phyloP scores from a whole-genome alignment of 1,284 basidiomycete species.

The Sutorius eximius region DNA sequence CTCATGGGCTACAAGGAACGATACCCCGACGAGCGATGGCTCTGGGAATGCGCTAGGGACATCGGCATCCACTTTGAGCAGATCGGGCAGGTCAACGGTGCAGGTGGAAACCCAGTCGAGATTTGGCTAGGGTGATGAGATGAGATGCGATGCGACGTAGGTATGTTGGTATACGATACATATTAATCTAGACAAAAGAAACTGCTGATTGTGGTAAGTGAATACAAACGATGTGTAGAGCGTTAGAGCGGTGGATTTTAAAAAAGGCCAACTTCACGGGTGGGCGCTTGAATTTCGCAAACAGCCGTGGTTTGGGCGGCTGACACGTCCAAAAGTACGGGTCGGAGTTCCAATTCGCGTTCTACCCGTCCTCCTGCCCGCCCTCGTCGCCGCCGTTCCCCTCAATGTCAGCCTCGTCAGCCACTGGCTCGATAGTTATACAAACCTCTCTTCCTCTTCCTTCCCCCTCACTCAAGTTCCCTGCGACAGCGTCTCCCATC shows the following conservation, averaged over 20 bases:
- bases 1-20: slow-evolving; percentile 84
- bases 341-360: too few relatives aligned
- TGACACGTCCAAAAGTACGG: too few relatives aligned
- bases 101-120: slow-evolving; percentile 63
- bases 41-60: slow-evolving; percentile 63
- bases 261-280: too few relatives aligned
- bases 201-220: neutral
- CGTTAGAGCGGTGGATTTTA: slow-evolving; percentile 70
- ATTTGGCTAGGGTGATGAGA: slow-evolving; percentile 58
- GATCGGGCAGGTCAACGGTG: slow-evolving; percentile 55
- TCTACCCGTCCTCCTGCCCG: too few relatives aligned
- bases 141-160: slow-evolving; percentile 2
- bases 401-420: too few relatives aligned
- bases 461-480: too few relatives aligned
- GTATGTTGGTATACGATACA: slow-evolving; percentile 13
- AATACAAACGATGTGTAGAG: slow-evolving; percentile 6
- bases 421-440: too few relatives aligned
- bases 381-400: too few relatives aligned
- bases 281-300: too few relatives aligned
- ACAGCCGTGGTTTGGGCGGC: too few relatives aligned
- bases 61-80: slow-evolving; percentile 54
- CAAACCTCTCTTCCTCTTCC: too few relatives aligned
- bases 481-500: too few relatives aligned
- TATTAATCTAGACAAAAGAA: neutral
- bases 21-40: slow-evolving; percentile 65